These are phyloP conservation scores for Dactylellina cionopaga DNA, from an alignment of 2,329 filamentous ascomycete species.

Conservation along the genomic window DNA sequence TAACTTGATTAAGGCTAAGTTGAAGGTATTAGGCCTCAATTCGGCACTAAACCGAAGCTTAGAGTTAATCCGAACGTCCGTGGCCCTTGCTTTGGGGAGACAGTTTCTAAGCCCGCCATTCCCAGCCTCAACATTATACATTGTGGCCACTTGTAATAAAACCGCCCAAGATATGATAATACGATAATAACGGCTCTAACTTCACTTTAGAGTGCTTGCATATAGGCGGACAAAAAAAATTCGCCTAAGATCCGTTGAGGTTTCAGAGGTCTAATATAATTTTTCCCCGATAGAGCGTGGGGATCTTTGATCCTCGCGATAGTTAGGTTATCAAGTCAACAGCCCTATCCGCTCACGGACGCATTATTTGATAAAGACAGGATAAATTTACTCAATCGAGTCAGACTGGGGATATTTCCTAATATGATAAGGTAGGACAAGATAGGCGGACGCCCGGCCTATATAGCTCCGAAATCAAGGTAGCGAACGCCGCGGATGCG, in stretches of 20 bases:
- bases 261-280: no score
- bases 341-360: constrained; percentile 10
- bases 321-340: not conserved
- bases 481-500: constrained; percentile 39
- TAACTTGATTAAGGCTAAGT: no score
- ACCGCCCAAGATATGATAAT: no score
- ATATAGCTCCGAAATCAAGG: constrained; percentile 8
- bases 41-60: not conserved
- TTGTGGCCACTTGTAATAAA: no score
- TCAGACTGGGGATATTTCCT: not conserved
- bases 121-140: no score
- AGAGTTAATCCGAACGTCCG: constrained; percentile 34
- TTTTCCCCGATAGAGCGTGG: no score
- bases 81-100: constrained; percentile 1
- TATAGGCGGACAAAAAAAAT: no score
- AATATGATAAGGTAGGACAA: not conserved
- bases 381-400: not conserved
- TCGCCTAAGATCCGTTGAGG: no score
- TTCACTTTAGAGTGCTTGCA: no score
- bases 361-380: not conserved
- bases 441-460: not conserved
- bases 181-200: no score
- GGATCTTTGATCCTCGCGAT: not conserved
- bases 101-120: not conserved
- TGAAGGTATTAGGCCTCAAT: no score